Base-by-base conservation (phyloP, 768 basidiomycete species). In the Mycena crocata region DNA sequence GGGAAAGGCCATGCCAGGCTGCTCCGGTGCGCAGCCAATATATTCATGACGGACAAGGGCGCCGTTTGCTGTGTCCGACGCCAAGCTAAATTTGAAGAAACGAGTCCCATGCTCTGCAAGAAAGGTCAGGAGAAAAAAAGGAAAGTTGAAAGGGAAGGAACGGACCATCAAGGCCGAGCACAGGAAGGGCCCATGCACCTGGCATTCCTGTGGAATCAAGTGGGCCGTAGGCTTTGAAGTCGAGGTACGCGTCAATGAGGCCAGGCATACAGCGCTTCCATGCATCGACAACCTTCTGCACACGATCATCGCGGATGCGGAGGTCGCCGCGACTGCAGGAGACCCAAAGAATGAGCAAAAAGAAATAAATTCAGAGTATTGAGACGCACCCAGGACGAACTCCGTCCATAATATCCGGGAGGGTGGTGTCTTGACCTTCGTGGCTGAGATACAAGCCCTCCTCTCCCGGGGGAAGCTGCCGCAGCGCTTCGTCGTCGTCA, bases 1-100 rank as follows among this genome's bases (percentile, higher is more conserved):
- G 0, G 65, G 62, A n/a, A 76, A 49, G 0, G 74, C 75, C 3
- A 71, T 21, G 2, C 2, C 5, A 9, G 51, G 51, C 13, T 39
- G 35, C 2, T 24, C 34, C 23, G 51, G 19, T 2, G 51, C 31
- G 5, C 17, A 37, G 2, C 34, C 51, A 21, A 52, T 37, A 24
- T 26, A 52, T 4, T 35, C 51, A 13, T 37, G 34, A 2, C 23
- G 51, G 14, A 52, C 24, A 14, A 52, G 51, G 3, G 51, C 10
- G 5, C 26, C 51, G 14, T 37, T 52, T 2, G 34, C 35, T 1
- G 34, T 10, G 1, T 10, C 3, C 12, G 35, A 37, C 1, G 23
- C 14, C 3, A 21, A 4, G 2, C 23, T 7, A 34, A 24, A 30
- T 2, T 32, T 5, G 13, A 52, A 52, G 2, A 9, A 15, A 24